Base-by-base conservation (phyloP, 106 monocot genomes). In the Dendrobium catenatum region DNA sequence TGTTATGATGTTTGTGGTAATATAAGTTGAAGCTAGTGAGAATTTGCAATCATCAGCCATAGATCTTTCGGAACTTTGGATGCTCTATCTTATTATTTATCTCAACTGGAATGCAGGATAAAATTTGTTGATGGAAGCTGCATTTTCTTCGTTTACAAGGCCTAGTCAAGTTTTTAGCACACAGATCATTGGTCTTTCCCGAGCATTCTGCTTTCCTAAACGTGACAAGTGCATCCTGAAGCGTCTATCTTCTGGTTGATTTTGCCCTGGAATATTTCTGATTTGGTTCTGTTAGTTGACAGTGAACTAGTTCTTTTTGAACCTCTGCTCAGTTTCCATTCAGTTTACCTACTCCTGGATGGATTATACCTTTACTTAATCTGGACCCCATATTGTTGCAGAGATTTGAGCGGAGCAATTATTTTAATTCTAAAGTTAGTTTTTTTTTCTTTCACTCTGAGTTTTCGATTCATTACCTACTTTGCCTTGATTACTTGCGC, bases 101-200 rank as follows among this genome's bases (percentile, higher is more conserved):
- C 10, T 11, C 51, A 10, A 3, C 13, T 51, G 51, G 51, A 13
- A 51, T 51, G 13, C 51, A 51, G 51, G 51, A 70, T 74, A 43
- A 29, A 74, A 9, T 74, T 44, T 33, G 55, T 78, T 17, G 82
- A 82, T 82, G 82, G 77, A 77, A 68, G 49, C 75, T 82, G 64
- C 49, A 51, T 16, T 82, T 77, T 31, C 40, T n/a, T 82, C 68
- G 47, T 82, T 82, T 31, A 33, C 48, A 24, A 77, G 77, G 55
- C 29, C 29, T 64, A 43, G 46, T 68, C 82, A 49, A 67, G 27
- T 48, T 42, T 40, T 82, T 46, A 49, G 17, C 48, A 37, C 77
- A 9, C 67, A 10, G 67, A 82, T 77, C 17, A 4, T 37, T 22
- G 77, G 58, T 47, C 27, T 19, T 67, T 82, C 49, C 9, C 77